A percentile compares a stretch with the other conserved stretches of the same genome.
Conservation (phyloP, 1,139 yeast species). For the Oligophagozyma castellii region DNA sequence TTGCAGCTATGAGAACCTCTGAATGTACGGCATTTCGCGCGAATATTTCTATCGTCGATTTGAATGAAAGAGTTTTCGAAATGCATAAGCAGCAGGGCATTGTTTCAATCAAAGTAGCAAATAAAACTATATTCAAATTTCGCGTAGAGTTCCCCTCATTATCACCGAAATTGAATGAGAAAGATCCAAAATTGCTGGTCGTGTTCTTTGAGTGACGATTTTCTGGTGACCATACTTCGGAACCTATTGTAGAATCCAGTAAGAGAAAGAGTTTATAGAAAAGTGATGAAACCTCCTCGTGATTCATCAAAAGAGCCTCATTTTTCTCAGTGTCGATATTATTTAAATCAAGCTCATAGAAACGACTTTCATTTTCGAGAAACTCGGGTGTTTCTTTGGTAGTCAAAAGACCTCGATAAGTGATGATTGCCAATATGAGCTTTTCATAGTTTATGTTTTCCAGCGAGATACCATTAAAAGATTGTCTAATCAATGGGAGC, state of each 20-base stretch:
- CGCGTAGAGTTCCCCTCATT: slow-evolving; percentile 13
- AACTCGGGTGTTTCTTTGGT: slow-evolving; percentile 61
- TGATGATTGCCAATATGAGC: slow-evolving; percentile 50
- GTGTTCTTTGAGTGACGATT: slow-evolving; percentile 21
- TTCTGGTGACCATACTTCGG: slow-evolving; percentile 25
- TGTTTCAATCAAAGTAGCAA: slow-evolving; percentile 55
- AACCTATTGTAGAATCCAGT: slow-evolving; percentile 52
- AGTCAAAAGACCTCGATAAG: slow-evolving; percentile 56
- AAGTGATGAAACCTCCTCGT: slow-evolving; percentile 62
- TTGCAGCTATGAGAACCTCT: slow-evolving; percentile 44
- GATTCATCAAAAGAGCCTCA: slow-evolving; percentile 35
- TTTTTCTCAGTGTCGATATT: slow-evolving; percentile 20
- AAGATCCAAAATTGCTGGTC: slow-evolving; percentile 27
- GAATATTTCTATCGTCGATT: slow-evolving; percentile 56
- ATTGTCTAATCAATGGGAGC: slow-evolving; percentile 39
- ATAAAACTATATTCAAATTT: slow-evolving; percentile 35
- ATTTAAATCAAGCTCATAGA: slow-evolving; percentile 20
- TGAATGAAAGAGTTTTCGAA: slow-evolving; percentile 38
- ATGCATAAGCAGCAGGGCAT: slow-evolving; percentile 54
- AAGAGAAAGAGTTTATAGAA: slow-evolving; percentile 44
- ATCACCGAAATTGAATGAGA: slow-evolving; percentile 36
- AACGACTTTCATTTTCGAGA: slow-evolving; percentile 51
- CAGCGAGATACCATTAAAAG: slow-evolving; percentile 40
- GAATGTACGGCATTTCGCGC: slow-evolving; percentile 66
- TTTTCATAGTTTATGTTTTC: slow-evolving; percentile 62